phyloP scores from a whole-genome alignment of 2,329 filamentous ascomycete species.

The Aspergillus unguis region DNA sequence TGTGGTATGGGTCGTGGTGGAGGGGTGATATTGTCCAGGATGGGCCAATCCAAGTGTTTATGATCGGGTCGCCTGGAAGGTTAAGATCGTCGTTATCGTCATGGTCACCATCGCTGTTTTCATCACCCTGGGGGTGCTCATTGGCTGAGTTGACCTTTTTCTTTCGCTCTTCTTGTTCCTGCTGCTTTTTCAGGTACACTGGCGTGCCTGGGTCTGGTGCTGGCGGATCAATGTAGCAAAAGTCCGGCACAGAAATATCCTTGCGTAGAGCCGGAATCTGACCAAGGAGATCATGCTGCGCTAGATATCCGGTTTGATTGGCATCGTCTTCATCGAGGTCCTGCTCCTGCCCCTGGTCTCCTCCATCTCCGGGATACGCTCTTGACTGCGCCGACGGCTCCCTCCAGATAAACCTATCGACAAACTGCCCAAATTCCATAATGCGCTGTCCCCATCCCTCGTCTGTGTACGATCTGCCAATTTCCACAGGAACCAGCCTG shows the following conservation, averaged over 20 bases:
- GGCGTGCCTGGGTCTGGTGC: conserved; percentile 49
- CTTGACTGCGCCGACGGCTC: conserved; percentile 5
- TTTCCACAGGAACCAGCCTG: conserved; percentile 78
- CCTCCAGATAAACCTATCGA: conserved; percentile 57
- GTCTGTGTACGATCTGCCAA: conserved; percentile 85
- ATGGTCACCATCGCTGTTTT: conserved; percentile 4
- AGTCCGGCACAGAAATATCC: conserved; percentile 79
- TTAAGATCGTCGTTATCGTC: conserved; percentile 3
- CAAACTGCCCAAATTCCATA: conserved; percentile 69
- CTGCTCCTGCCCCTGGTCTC: background rate
- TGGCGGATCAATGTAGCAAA: conserved; percentile 72
- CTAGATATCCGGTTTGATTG: conserved; percentile 68
- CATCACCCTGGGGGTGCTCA: background rate
- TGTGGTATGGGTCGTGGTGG: conserved; percentile 92
- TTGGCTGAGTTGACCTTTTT: background rate
- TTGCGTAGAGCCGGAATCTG: conserved; percentile 74
- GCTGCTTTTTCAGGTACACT: conserved; percentile 39
- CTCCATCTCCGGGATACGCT: background rate
- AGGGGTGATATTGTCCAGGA: conserved; percentile 83
- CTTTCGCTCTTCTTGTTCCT: conserved; percentile 19
- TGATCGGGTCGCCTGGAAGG: conserved; percentile 53
- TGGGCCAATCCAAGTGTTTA: conserved; percentile 94
- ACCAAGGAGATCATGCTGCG: conserved; percentile 81
- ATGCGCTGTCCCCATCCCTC: conserved; percentile 79
- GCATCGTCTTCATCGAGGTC: conserved; percentile 14